Base-by-base conservation (phyloP, 1,284 basidiomycete genomes). In the Ustilago curta region DNA sequence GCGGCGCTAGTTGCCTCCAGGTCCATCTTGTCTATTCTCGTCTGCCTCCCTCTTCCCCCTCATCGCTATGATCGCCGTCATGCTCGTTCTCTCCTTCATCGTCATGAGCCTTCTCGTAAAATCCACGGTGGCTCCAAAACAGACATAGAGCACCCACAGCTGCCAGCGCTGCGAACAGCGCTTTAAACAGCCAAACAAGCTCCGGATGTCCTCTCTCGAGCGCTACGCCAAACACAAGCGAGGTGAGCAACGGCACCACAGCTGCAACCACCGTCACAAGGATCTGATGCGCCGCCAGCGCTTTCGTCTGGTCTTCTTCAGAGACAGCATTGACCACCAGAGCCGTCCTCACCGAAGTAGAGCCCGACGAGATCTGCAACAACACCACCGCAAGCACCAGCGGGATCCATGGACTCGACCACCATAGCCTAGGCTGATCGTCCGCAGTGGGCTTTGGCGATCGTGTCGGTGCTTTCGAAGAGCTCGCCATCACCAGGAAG, bases 281-380 rank as follows among this genome's bases (percentile, higher is more conserved):
- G 11, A 81, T 77, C 64, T 81, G 79, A 45, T 79, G 78, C 0
- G 79, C 79, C 37, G 77, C 77, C 12, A 81, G 47, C 18, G 79
- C 77, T 35, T 76, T 73, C 4, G 71, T 72, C 64, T 81, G 77
- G 19, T 78, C 66, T 7, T 75, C 64, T 32, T 77, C 71, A 1
- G 75, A 64, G 4, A 79, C 77, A 0, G 76, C 73, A 48, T 79
- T 79, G 7, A 81, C 79, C 29, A 81, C 64, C 40, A 81, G 47
- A 4, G 79, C 79, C 2, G 79, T 81, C 3, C 79, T 53, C 5
- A 81, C 51, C n/a, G 72, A 79, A 0, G 76, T 70, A 11, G 77
- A 70, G 16, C 79, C 79, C 1, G 76, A 65, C 21, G 70, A 74
- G 52, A 81, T 62, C 32, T 81, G 76, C 45, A 79, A 45, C 18